Evolutionary conservation across 2,329 filamentous ascomycete species (phyloP).

Genomic region (Xylaria sp.): DNA sequence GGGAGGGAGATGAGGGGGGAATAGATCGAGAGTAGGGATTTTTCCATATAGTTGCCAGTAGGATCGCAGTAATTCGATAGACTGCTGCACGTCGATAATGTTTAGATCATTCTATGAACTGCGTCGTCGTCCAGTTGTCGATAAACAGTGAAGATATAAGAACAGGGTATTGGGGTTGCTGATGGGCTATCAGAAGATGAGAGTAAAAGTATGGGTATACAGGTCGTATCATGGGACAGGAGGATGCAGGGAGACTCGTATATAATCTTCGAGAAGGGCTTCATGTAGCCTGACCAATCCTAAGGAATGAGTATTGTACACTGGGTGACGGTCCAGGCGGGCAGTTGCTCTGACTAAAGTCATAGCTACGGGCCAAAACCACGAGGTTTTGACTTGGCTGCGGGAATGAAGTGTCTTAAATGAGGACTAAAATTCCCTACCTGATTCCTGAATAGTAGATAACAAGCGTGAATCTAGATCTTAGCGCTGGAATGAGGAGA

Average conservation of each 20-base stretch:
- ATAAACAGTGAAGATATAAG: neutral
- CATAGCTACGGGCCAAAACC: slow-evolving; percentile 31
- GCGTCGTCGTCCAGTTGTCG: neutral
- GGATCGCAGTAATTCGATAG: slow-evolving; percentile 7
- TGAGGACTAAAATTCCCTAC: slow-evolving; percentile 38
- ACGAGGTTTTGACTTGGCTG: slow-evolving; percentile 30
- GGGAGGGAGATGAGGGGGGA: slow-evolving; percentile 9
- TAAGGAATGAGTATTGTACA: slow-evolving; percentile 44
- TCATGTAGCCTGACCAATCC: slow-evolving; percentile 9
- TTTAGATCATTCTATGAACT: slow-evolving; percentile 7
- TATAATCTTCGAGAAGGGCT: slow-evolving; percentile 12
- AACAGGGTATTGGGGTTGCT: neutral
- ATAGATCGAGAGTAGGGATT: neutral
- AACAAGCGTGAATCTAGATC: slow-evolving; percentile 38
- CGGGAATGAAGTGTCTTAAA: slow-evolving; percentile 48
- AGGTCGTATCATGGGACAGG: neutral
- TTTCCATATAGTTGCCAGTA: slow-evolving; percentile 34
- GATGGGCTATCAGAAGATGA: slow-evolving; percentile 8
- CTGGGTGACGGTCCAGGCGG: slow-evolving; percentile 38
- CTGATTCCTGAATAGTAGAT: slow-evolving; percentile 34
- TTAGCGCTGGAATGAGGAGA: slow-evolving; percentile 41
- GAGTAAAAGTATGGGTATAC: slow-evolving; percentile 1
- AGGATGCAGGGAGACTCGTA: slow-evolving; percentile 29
- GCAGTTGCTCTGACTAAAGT: slow-evolving; percentile 28
- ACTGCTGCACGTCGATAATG: neutral